These are phyloP conservation scores for Acorus gramineus DNA, from an alignment of 106 monocot species.

Conservation along the genomic window DNA sequence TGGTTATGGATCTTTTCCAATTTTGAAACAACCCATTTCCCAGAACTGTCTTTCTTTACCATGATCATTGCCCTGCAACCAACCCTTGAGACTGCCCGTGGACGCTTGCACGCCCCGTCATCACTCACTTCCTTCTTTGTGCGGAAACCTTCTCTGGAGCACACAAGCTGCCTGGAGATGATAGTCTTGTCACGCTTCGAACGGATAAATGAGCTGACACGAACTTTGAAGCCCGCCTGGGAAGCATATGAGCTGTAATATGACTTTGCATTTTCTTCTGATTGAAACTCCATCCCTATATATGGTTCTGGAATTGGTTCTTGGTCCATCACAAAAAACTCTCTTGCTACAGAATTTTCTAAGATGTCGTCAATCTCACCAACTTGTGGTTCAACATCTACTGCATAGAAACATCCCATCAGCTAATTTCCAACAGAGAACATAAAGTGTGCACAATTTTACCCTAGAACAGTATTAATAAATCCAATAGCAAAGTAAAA, in stretches of 20 bases:
- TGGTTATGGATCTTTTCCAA: constrained; percentile 55
- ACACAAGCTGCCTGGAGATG: constrained; percentile 53
- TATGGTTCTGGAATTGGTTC: constrained; percentile 35
- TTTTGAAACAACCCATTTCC: constrained; percentile 49
- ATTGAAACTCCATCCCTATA: constrained; percentile 56
- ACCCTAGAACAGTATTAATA: neutral
- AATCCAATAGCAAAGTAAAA: neutral
- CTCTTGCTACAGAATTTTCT: constrained; percentile 30
- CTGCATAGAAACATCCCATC: constrained; percentile 13
- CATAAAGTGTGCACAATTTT: neutral
- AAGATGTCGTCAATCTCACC: constrained; percentile 28
- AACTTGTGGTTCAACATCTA: constrained; percentile 26
- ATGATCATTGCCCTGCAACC: constrained; percentile 64
- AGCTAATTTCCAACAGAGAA: neutral
- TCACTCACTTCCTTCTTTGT: constrained; percentile 22
- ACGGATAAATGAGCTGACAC: constrained; percentile 47
- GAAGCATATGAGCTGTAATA: constrained; percentile 38
- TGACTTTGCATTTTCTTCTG: constrained; percentile 33
- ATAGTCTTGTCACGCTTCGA: constrained; percentile 58
- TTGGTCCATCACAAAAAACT: constrained; percentile 16
- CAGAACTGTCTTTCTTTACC: constrained; percentile 49
- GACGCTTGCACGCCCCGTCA: constrained; percentile 28
- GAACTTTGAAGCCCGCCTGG: constrained; percentile 40
- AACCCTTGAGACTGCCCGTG: constrained; percentile 36
- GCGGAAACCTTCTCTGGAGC: constrained; percentile 44